phyloP scores from a whole-genome alignment of 306 rosid genomes.

The Begonia peltatifolia region DNA sequence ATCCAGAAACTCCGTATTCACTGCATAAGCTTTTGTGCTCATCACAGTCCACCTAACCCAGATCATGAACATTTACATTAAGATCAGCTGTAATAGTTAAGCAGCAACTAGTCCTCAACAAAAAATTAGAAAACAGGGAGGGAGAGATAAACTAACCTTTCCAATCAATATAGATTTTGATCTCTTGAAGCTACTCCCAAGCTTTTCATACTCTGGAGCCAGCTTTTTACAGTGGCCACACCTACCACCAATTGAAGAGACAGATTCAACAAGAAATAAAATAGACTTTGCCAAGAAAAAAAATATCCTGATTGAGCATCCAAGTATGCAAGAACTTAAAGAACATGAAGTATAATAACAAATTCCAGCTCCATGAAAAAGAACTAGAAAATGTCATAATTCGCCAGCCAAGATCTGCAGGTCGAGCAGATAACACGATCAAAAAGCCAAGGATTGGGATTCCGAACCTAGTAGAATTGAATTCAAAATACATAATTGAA shows the following conservation, averaged over 20 bases:
- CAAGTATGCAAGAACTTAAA: too few species aligned
- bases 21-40: conserved; percentile 64
- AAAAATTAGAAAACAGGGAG: too few species aligned
- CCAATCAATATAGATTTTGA: conserved; percentile 55
- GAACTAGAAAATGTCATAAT: too few species aligned
- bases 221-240: conserved; percentile 94
- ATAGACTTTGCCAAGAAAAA: too few species aligned
- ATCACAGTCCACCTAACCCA: conserved; percentile 75
- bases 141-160: conserved; percentile 32
- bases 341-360: too few species aligned
- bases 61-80: background rate
- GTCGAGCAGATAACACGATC: background rate
- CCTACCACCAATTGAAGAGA: conserved; percentile 25
- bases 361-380: too few species aligned
- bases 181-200: conserved; percentile 59
- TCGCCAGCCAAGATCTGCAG: conserved; percentile 2
- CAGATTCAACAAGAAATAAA: background rate
- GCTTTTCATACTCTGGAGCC: conserved; percentile 78
- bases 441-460: background rate
- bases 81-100: background rate
- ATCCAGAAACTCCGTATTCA: conserved; percentile 70
- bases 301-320: background rate
- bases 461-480: background rate
- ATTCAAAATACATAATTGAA: conserved; percentile 1
- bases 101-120: too few species aligned